phyloP scores from a whole-genome alignment of 306 rosid species.

The Rubus idaeus region DNA sequence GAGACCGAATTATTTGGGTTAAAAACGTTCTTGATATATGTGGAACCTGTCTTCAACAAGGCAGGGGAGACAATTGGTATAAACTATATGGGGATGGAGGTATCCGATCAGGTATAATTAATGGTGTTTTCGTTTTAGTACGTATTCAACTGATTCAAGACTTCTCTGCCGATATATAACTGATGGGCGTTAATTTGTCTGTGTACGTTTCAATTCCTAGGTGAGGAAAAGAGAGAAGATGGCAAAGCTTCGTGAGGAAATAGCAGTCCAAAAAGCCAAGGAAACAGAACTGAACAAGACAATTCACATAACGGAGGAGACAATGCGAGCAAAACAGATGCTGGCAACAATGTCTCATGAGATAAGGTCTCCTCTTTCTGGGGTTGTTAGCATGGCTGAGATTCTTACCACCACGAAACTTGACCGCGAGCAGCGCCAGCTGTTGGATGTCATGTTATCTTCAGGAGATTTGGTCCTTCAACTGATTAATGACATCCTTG shows the following conservation, averaged over 20 bases:
- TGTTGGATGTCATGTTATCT: constrained; percentile 83
- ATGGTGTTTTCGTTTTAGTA: constrained; percentile 5
- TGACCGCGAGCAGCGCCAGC: constrained; percentile 71
- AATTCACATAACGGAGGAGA: constrained; percentile 97
- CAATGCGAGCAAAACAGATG: constrained; percentile 97
- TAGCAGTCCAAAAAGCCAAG: constrained; percentile 92
- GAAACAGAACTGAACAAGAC: constrained; percentile 91
- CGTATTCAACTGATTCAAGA: neutral
- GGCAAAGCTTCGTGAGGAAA: constrained; percentile 83
- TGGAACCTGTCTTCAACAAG: constrained; percentile 92
- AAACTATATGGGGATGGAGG: constrained; percentile 97
- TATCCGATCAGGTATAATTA: constrained; percentile 77
- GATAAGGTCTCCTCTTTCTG: constrained; percentile 88
- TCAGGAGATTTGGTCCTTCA: constrained; percentile 97
- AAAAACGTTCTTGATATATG: constrained; percentile 84
- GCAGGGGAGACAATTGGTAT: constrained; percentile 88
- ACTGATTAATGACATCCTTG: constrained; percentile 92
- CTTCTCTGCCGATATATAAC: constrained; percentile 22
- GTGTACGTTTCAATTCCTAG: constrained; percentile 40
- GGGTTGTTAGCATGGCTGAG: constrained; percentile 96
- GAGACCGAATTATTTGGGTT: constrained; percentile 82
- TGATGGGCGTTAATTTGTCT: neutral
- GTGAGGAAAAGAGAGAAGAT: constrained; percentile 92
- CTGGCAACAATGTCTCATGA: constrained; percentile 98
- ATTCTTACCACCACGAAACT: constrained; percentile 82